phyloP scores from a whole-genome alignment of 805 yeast genomes.

The Nakazawaea sp. region DNA sequence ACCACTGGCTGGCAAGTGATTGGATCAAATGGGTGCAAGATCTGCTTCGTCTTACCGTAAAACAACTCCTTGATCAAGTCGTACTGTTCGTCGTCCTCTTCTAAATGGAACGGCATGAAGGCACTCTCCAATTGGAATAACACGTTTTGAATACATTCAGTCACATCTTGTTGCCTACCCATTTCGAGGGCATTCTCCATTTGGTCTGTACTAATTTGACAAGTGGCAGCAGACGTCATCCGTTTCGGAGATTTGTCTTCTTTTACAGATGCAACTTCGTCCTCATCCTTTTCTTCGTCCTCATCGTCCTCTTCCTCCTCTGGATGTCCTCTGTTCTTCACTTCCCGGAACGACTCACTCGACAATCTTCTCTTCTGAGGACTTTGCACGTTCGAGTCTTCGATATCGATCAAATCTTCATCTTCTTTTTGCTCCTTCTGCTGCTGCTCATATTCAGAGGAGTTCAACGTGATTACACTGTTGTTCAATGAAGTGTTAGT shows the following conservation, averaged over 20 bases:
- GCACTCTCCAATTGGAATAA: conserved; percentile 88
- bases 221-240: conserved; percentile 7
- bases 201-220: conserved; percentile 46
- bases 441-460: not conserved
- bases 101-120: conserved; percentile 56
- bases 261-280: not conserved
- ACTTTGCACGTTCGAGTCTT: not conserved
- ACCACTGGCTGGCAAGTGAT: conserved; percentile 18
- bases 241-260: not conserved
- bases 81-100: conserved; percentile 71
- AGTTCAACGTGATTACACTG: conserved; percentile 1
- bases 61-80: conserved; percentile 78
- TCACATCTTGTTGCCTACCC: conserved; percentile 95
- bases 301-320: not conserved
- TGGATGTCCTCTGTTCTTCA: conserved; percentile 1
- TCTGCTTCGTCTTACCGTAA: conserved; percentile 81
- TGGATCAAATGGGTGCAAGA: conserved; percentile 44
- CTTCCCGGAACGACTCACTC: conserved; percentile 6
- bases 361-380: conserved; percentile 10
- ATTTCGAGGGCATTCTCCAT: conserved; percentile 69
- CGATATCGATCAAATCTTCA: not conserved
- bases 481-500: conserved; percentile 1
- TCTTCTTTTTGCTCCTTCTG: not conserved
- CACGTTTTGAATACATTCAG: conserved; percentile 95
- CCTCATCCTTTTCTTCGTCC: conserved; percentile 2